Evolutionary conservation across 257 asterid species (phyloP).

Genomic region (Nicotiana knightiana): DNA sequence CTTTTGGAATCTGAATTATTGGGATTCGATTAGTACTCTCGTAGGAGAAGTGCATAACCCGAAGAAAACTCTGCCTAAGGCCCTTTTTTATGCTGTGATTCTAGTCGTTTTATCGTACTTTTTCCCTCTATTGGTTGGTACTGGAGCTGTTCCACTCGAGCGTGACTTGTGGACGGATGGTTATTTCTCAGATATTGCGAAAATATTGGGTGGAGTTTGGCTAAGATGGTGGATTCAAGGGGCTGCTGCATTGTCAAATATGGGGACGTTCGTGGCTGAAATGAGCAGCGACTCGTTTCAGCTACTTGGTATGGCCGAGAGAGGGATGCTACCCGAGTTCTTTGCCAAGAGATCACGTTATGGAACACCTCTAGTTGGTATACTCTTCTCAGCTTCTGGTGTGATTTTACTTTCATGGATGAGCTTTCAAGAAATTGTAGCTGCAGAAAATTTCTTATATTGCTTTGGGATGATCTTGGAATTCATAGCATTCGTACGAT

Average conservation of each 20-base stretch:
- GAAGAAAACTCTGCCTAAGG: constrained; percentile 48
- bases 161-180: constrained; percentile 55
- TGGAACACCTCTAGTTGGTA: constrained; percentile 63
- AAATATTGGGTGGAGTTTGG: constrained; percentile 57
- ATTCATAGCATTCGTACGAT: constrained; percentile 46
- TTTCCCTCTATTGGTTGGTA: constrained; percentile 53
- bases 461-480: constrained; percentile 66
- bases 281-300: constrained; percentile 73
- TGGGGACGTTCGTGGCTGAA: constrained; percentile 74
- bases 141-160: constrained; percentile 48
- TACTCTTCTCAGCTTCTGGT: constrained; percentile 59
- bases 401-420: constrained; percentile 59
- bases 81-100: constrained; percentile 48
- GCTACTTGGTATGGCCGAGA: constrained; percentile 76
- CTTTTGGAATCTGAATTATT: constrained; percentile 70
- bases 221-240: constrained; percentile 64
- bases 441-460: constrained; percentile 63
- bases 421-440: constrained; percentile 64
- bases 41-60: constrained; percentile 66
- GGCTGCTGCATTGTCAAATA: constrained; percentile 63
- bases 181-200: constrained; percentile 51
- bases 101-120: constrained; percentile 52
- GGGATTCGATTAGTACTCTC: constrained; percentile 65
- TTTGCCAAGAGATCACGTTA: constrained; percentile 54
- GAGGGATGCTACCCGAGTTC: constrained; percentile 61